A percentile compares a stretch with the other conserved stretches of the same genome.
Evolutionary conservation across 2,329 filamentous ascomycete species (phyloP).

Genomic region (Hortaea sp.): DNA sequence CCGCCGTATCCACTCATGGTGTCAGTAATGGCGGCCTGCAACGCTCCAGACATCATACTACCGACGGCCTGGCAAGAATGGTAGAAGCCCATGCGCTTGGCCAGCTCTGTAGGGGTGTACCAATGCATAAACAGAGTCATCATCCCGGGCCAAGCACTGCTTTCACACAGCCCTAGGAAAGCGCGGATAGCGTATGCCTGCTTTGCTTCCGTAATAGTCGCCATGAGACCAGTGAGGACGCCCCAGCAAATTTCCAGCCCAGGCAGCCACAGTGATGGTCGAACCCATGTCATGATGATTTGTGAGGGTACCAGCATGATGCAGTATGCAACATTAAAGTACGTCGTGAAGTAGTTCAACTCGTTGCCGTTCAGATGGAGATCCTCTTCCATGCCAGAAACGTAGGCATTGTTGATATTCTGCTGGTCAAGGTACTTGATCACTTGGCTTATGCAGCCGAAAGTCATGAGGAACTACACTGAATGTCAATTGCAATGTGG

Average conservation of each 20-base stretch:
- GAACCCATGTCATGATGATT: constrained; percentile 41
- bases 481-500: too few species aligned
- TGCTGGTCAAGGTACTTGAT: constrained; percentile 37
- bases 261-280: constrained; percentile 40
- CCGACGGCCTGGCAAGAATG: constrained; percentile 38
- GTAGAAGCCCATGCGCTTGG: constrained; percentile 44
- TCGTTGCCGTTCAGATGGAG: constrained; percentile 44
- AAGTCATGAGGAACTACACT: constrained; percentile 29
- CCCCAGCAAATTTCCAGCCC: constrained; percentile 41
- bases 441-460: constrained; percentile 40
- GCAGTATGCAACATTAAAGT: constrained; percentile 51
- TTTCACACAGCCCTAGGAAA: constrained; percentile 41
- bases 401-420: constrained; percentile 35
- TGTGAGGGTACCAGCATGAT: constrained; percentile 35
- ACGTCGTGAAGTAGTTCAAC: constrained; percentile 45
- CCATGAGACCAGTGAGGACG: constrained; percentile 37
- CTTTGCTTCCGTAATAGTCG: constrained; percentile 30
- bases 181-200: constrained; percentile 41
- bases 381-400: constrained; percentile 44
- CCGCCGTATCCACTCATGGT: background rate
- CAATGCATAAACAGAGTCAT: constrained; percentile 43
- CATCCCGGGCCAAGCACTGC: constrained; percentile 42
- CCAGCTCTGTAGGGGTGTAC: constrained; percentile 42
- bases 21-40: constrained; percentile 33
- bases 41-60: constrained; percentile 42